Base-by-base conservation (phyloP, 331 rosid genomes). In the Stylosanthes scabra region DNA sequence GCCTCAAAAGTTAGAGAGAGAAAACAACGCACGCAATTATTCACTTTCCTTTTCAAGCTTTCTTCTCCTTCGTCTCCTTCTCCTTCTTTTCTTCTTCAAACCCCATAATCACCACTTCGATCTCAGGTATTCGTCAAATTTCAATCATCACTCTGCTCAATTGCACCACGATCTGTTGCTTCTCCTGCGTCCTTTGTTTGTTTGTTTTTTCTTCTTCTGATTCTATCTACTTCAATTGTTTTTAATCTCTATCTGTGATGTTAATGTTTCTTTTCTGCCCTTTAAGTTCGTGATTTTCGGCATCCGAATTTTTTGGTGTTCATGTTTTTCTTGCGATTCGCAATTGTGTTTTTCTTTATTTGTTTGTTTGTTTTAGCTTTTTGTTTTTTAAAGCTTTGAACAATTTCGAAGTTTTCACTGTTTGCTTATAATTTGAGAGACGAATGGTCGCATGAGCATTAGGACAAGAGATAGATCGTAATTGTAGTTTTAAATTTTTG, bases 1-100 rank as follows among this genome's bases (percentile, higher is more conserved):
- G 84, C 64, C 82, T 79, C 59, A 65, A 84, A 87, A 86, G 81
- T 77, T 80, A 50, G 88, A 85, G 84, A 85, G 86, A 90, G 82
- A 86, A 61, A 70, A 31, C 5, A 31, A 31, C 5, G 59, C 58
- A 58, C 44, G 40, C 91, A 81, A 84, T 85, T 78, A 86, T 93
- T 87, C 86, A 81, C 83, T 74, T 75, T 76, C 79, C 41, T 82
- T 85, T 76, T 73, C 70, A 47, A 63, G 37, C 59, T 74, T 16
- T 8, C 34, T 39, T 50, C 55, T 11, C 34, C 63, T 52, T 46
- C 61, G 59, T 78, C 59, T 81, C 51, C 37, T 31, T 31, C 5
- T 31, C 5, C 4, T 31, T 31, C 5, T 31, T 31, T 31, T 31
- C 4, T 31, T 31, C 5, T 31, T 31, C 37, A 31, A 31, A 31